phyloP scores from a whole-genome alignment of 2,329 filamentous ascomycete genomes.

The Cladosporium sp. region DNA sequence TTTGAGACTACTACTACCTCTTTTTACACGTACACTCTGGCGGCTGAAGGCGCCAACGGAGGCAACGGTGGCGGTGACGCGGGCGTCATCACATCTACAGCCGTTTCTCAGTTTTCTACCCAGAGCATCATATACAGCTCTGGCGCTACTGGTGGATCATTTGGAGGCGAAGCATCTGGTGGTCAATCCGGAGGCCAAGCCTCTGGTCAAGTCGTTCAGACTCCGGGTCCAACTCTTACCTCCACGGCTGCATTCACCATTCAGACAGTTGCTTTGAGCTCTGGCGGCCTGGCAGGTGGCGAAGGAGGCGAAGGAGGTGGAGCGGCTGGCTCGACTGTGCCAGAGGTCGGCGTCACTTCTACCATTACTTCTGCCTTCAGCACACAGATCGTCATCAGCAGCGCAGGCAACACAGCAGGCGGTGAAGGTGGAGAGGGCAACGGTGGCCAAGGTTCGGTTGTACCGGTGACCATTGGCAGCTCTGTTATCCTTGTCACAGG shows the following conservation, averaged over 20 bases:
- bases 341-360: slow-evolving; percentile 12
- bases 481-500: slow-evolving; percentile 25
- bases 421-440: background rate
- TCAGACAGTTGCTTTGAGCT: slow-evolving; percentile 26
- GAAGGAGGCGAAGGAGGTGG: slow-evolving; percentile 19
- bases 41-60: slow-evolving; percentile 23
- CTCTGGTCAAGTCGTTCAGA: slow-evolving; percentile 11
- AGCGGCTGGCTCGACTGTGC: slow-evolving; percentile 21
- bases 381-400: slow-evolving; percentile 9
- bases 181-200: slow-evolving; percentile 10
- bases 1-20: slow-evolving; percentile 30
- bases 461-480: slow-evolving; percentile 3
- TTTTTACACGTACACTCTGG: slow-evolving; percentile 28
- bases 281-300: slow-evolving; percentile 22
- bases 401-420: background rate
- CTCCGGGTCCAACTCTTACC: slow-evolving; percentile 16
- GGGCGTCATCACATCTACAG: slow-evolving; percentile 28
- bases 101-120: slow-evolving; percentile 11
- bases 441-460: background rate
- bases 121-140: slow-evolving; percentile 18
- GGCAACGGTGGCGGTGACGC: slow-evolving; percentile 27
- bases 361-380: slow-evolving; percentile 4
- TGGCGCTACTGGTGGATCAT: slow-evolving; percentile 11
- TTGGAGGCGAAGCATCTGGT: slow-evolving; percentile 18
- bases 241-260: slow-evolving; percentile 27